Base-by-base conservation (phyloP, 306 rosid species). In the Trifolium pratense region DNA sequence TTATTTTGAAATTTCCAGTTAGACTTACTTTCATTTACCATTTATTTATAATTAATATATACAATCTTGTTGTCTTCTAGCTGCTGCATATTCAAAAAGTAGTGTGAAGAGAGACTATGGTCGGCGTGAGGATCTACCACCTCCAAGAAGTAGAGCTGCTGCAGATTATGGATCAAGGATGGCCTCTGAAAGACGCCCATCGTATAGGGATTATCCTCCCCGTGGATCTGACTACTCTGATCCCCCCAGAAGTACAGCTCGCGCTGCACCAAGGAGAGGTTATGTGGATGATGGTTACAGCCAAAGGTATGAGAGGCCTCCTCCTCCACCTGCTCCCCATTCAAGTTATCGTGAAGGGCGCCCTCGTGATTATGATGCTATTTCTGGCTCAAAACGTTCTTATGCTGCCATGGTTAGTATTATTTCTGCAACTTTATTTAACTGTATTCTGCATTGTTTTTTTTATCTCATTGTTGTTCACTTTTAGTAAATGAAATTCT, bases 351-450 rank as follows among this genome's bases (percentile, higher is more conserved):
- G 96, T 32, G 97, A 90, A 61, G 93, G 87, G 23, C 96, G 96
- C 21, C 84, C 90, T n/a, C 97, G 92, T 63, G 97, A 91, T 77
- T 95, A 91, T 75, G 99, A 95, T 32, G 34, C 92, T 10, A 52
- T 90, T 7, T 82, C 95, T 63, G 97, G 99, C 17, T 91, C 99
- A 56, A 95, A 95, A 67, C 99, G 99, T 29, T 82, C 96, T 60
- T 95, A 91, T 82, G 79, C 90, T 70, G 78, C 95, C 3, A 64
- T 95, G 57, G 99, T 91, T 43, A 79, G 92, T 86, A 31, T 75
- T 64, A 23, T 32, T 52, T 39, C 10, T 55, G 11, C 55, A 29
- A 31, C 55, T 71, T 37, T 70, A 17, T 43, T 9, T 17, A 21
- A 32, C 39, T 65, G 34, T 40, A 20, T 40, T 42, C 14, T 49